phyloP scores from a whole-genome alignment of 2,329 filamentous ascomycete genomes.

The Botrytis squamosa region DNA sequence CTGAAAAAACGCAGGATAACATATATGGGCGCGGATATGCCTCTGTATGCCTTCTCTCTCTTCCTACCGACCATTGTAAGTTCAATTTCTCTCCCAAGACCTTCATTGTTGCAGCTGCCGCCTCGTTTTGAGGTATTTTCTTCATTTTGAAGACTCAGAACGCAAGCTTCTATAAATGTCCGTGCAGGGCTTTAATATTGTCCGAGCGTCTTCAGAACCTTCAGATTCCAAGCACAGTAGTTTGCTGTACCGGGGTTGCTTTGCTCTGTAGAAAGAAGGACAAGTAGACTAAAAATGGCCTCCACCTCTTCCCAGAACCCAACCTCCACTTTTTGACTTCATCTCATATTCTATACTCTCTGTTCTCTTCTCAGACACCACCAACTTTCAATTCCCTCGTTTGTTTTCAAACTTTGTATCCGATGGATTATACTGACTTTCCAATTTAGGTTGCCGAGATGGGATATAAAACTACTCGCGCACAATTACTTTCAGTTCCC shows the following conservation, averaged over 20 bases:
- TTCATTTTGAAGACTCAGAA: background rate
- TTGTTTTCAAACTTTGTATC: background rate
- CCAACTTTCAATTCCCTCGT: rapidly evolving
- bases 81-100: background rate
- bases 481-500: slow-evolving; percentile 72
- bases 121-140: background rate
- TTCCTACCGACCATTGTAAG: slow-evolving; percentile 73
- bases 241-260: background rate
- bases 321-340: background rate
- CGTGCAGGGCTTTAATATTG: background rate
- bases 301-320: background rate
- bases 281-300: background rate
- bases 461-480: slow-evolving; percentile 56
- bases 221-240: background rate
- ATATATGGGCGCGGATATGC: slow-evolving; percentile 67
- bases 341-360: background rate
- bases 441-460: slow-evolving; percentile 49
- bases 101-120: background rate
- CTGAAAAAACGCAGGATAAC: no score
- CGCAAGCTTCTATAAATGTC: background rate
- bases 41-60: slow-evolving; percentile 72
- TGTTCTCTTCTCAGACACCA: background rate
- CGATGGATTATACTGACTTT: background rate
- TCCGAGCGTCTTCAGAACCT: background rate
- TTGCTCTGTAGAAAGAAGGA: background rate